Evolutionary conservation across 768 basidiomycete species (phyloP).

Genomic region (Amanita thiersii): DNA sequence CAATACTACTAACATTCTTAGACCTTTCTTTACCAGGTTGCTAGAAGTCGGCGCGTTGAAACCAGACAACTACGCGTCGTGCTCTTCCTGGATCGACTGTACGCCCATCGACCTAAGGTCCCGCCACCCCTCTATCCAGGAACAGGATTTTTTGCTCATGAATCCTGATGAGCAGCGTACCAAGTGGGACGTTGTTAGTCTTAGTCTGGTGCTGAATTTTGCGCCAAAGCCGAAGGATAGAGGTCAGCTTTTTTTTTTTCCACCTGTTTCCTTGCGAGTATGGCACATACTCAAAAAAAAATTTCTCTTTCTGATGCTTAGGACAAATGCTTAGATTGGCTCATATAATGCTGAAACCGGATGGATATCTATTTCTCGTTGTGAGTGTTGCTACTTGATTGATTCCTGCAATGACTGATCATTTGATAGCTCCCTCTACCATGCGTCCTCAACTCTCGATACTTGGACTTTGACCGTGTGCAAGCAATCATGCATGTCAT

Average conservation of each 20-base stretch:
- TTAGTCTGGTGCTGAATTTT: slow-evolving; percentile 88
- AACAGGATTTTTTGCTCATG: slow-evolving; percentile 80
- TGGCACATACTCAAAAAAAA: neutral
- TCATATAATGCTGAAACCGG: slow-evolving; percentile 41
- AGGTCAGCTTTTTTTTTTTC: slow-evolving; percentile 50
- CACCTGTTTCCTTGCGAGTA: neutral
- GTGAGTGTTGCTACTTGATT: slow-evolving; percentile 29
- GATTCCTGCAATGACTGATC: slow-evolving; percentile 8
- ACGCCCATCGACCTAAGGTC: slow-evolving; percentile 81
- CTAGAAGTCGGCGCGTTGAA: slow-evolving; percentile 86
- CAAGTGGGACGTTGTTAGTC: slow-evolving; percentile 74
- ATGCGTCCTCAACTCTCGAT: slow-evolving; percentile 82
- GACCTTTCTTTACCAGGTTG: slow-evolving; percentile 38
- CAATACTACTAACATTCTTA: neutral
- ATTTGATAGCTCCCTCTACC: slow-evolving; percentile 68
- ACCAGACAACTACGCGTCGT: slow-evolving; percentile 70
- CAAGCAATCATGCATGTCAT: slow-evolving; percentile 46
- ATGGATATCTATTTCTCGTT: slow-evolving; percentile 62
- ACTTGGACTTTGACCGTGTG: slow-evolving; percentile 57
- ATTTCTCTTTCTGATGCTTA: slow-evolving; percentile 17
- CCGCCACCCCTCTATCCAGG: slow-evolving; percentile 70
- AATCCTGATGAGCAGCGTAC: slow-evolving; percentile 38
- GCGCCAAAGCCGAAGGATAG: slow-evolving; percentile 66
- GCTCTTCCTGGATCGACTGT: slow-evolving; percentile 61
- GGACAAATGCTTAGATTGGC: slow-evolving; percentile 67